phyloP scores from a whole-genome alignment of 805 yeast species.

The Sugiyamaella qingdaonensis region DNA sequence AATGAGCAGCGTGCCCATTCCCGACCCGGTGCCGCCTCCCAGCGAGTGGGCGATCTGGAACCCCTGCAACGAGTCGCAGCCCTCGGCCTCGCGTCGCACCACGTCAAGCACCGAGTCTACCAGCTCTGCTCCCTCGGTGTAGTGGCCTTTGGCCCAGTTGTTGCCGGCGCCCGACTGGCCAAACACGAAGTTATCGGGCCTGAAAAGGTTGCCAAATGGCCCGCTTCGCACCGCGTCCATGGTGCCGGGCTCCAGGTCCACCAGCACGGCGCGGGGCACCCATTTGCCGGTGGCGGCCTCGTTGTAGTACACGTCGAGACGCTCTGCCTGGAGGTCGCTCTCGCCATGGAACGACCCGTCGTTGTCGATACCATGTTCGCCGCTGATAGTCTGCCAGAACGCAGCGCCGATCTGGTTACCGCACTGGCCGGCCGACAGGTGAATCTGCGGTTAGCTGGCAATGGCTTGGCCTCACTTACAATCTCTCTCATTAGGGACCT shows the following conservation, averaged over 20 bases:
- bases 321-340: conserved; percentile 34
- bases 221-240: conserved; percentile 81
- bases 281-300: conserved; percentile 84
- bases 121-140: conserved; percentile 94
- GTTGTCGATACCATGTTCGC: conserved; percentile 39
- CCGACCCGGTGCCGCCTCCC: conserved; percentile 96
- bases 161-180: conserved; percentile 94
- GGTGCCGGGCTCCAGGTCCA: conserved; percentile 93
- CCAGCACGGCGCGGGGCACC: conserved; percentile 90
- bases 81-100: conserved; percentile 90
- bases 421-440: conserved; percentile 96
- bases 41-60: conserved; percentile 83
- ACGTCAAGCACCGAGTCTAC: conserved; percentile 87
- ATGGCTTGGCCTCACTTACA: conserved; percentile 19
- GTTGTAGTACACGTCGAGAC: conserved; percentile 79
- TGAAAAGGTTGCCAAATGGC: conserved; percentile 75
- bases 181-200: conserved; percentile 87
- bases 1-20: conserved; percentile 88
- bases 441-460: conserved; percentile 51
- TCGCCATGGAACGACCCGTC: conserved; percentile 31
- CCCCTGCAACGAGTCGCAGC: conserved; percentile 89
- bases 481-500: conserved; percentile 27
- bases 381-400: conserved; percentile 40
- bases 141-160: conserved; percentile 96
- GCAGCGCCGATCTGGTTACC: conserved; percentile 80